phyloP scores from a whole-genome alignment of 2,329 filamentous ascomycete genomes.

The Fusarium lyarnte region DNA sequence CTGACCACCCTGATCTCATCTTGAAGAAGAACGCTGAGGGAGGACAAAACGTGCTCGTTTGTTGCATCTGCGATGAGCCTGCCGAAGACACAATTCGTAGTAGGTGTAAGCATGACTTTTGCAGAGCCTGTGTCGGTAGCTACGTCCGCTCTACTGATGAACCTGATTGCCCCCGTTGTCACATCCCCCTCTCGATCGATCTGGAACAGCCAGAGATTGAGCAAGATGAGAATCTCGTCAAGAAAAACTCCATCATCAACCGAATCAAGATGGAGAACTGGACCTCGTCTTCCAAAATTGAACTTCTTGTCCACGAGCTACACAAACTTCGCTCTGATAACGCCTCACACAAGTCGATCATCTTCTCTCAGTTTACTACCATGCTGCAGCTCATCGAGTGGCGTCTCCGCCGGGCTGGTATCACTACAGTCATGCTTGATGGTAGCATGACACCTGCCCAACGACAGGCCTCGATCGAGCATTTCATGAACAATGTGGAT shows the following conservation, averaged over 20 bases:
- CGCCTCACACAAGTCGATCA: constrained; percentile 93
- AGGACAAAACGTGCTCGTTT: constrained; percentile 90
- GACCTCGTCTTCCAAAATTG: constrained; percentile 98
- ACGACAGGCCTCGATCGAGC: constrained; percentile 90
- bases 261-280: constrained; percentile 99
- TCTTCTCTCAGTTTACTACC: constrained; percentile 96
- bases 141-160: constrained; percentile 80
- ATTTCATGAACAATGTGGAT: constrained; percentile 95
- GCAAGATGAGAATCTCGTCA: constrained; percentile 85
- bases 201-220: constrained; percentile 95
- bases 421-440: constrained; percentile 98
- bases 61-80: constrained; percentile 95
- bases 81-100: constrained; percentile 95
- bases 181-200: constrained; percentile 89
- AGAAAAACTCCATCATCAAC: constrained; percentile 98
- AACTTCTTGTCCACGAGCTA: constrained; percentile 92
- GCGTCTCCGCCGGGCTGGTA: constrained; percentile 94
- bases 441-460: constrained; percentile 96
- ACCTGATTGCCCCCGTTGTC: constrained; percentile 87
- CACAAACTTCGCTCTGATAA: constrained; percentile 93
- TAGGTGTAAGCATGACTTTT: constrained; percentile 84
- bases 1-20: constrained; percentile 94
- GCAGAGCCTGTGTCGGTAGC: constrained; percentile 53
- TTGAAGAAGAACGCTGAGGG: constrained; percentile 87
- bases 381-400: constrained; percentile 98